phyloP scores from a whole-genome alignment of 2,329 filamentous ascomycete species.

The Neofusicoccum parvum region DNA sequence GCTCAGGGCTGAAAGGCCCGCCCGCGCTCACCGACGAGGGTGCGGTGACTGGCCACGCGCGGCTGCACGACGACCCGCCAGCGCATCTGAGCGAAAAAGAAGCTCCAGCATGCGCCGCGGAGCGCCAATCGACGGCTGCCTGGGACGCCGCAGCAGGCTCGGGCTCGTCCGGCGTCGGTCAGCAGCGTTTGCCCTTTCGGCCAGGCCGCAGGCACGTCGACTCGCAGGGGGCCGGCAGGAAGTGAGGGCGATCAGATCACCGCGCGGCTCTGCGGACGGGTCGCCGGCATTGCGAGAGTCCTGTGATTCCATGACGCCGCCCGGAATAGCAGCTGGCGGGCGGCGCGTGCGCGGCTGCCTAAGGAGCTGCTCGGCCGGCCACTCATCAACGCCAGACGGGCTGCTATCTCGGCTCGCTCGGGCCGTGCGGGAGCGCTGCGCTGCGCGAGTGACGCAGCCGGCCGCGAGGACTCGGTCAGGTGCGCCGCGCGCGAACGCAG shows the following conservation, averaged over 20 bases:
- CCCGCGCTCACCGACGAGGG: neutral
- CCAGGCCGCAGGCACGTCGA: constrained; percentile 2
- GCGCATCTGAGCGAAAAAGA: constrained; percentile 13
- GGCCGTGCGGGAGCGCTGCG: neutral
- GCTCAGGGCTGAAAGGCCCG: neutral
- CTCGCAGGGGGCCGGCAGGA: neutral
- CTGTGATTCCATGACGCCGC: constrained; percentile 13
- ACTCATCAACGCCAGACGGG: constrained; percentile 7
- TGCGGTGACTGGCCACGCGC: constrained; percentile 10
- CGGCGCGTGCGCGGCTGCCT: neutral
- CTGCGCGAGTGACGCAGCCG: neutral
- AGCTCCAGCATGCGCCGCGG: neutral
- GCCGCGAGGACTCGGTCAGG: neutral
- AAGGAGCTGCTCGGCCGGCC: neutral
- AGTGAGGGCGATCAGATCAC: neutral
- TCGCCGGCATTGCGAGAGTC: constrained; percentile 17
- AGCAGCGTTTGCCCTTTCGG: neutral
- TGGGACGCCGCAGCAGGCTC: neutral
- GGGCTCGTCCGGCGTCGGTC: neutral
- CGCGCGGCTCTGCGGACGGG: constrained; percentile 1
- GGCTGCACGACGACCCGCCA: constrained; percentile 5
- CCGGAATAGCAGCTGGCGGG: neutral
- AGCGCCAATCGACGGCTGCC: constrained; percentile 16
- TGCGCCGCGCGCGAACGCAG: neutral
- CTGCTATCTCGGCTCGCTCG: constrained; percentile 4